phyloP scores from a whole-genome alignment of 2,329 filamentous ascomycete genomes.

The Pyrenochaeta sp. region DNA sequence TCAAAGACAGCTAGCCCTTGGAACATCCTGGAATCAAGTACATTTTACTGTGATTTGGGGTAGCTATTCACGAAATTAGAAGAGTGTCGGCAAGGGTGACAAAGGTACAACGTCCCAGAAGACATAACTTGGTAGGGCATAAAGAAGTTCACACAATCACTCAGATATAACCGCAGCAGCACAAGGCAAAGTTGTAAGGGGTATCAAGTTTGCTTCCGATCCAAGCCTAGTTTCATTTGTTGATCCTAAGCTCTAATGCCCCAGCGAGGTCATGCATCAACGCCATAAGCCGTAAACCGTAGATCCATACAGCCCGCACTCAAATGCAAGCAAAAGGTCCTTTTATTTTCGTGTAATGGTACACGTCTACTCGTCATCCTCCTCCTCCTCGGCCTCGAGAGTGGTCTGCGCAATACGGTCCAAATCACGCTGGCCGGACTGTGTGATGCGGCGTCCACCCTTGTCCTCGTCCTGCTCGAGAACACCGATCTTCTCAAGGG shows the following conservation, averaged over 20 bases:
- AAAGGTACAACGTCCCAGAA: too few species aligned
- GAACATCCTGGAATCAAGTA: too few species aligned
- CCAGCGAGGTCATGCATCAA: constrained; percentile 41
- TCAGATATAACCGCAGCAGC: background rate
- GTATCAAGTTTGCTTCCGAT: constrained; percentile 43
- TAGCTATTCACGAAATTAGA: too few species aligned
- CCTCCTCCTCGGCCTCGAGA: constrained; percentile 59
- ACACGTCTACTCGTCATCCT: constrained; percentile 50
- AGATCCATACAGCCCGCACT: constrained; percentile 37
- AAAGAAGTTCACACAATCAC: background rate
- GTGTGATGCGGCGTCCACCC: constrained; percentile 97
- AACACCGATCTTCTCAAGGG: constrained; percentile 99
- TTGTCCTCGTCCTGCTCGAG: constrained; percentile 98
- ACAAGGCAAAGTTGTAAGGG: constrained; percentile 10
- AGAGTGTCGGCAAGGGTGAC: too few species aligned
- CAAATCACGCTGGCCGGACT: constrained; percentile 98
- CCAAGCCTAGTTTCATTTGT: constrained; percentile 43
- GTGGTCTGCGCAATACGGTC: constrained; percentile 71
- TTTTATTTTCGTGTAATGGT: too few species aligned
- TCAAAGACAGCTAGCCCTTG: too few species aligned
- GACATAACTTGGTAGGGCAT: too few species aligned
- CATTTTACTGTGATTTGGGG: too few species aligned
- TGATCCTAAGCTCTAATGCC: constrained; percentile 43
- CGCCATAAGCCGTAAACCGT: constrained; percentile 48
- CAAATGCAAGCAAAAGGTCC: constrained; percentile 34